Percentiles rank a stretch among this genome's conserved stretches.
These are phyloP conservation scores for Bruguiera parviflora DNA, from an alignment of 345 rosid species.

Conservation along the genomic window DNA sequence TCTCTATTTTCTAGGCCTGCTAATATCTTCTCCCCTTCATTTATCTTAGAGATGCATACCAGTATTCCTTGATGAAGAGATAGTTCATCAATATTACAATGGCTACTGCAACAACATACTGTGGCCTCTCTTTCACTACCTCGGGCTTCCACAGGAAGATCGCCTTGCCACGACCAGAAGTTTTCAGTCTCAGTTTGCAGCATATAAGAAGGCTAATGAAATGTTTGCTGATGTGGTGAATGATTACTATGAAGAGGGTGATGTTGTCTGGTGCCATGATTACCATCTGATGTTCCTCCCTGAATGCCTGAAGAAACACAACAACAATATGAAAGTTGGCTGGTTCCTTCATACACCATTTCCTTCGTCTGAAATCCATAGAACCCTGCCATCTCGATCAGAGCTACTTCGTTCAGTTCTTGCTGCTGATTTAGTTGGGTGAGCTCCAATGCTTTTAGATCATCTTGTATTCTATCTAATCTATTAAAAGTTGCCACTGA, in stretches of 20 bases:
- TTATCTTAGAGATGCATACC: slow-evolving; percentile 89
- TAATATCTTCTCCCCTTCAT: slow-evolving; percentile 7
- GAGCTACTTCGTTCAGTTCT: slow-evolving; percentile 94
- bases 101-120: slow-evolving; percentile 98
- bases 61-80: slow-evolving; percentile 97
- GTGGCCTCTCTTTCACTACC: slow-evolving; percentile 99
- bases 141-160: slow-evolving; percentile 99
- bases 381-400: slow-evolving; percentile 94
- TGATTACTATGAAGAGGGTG: slow-evolving; percentile 91
- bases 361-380: slow-evolving; percentile 98
- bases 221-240: slow-evolving; percentile 99
- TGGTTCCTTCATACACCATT: slow-evolving; percentile 99
- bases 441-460: slow-evolving; percentile 24
- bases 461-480: background rate
- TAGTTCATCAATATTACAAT: slow-evolving; percentile 97
- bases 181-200: slow-evolving; percentile 95
- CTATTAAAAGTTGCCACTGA: background rate
- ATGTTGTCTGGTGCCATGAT: slow-evolving; percentile 99
- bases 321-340: slow-evolving; percentile 91
- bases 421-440: slow-evolving; percentile 99
- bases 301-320: slow-evolving; percentile 79
- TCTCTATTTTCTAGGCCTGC: background rate
- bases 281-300: slow-evolving; percentile 99
- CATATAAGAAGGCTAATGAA: slow-evolving; percentile 94
- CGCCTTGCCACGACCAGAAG: slow-evolving; percentile 97